Conservation (phyloP, 768 basidiomycete genomes). For the Podaxis carcinomalis region DNA sequence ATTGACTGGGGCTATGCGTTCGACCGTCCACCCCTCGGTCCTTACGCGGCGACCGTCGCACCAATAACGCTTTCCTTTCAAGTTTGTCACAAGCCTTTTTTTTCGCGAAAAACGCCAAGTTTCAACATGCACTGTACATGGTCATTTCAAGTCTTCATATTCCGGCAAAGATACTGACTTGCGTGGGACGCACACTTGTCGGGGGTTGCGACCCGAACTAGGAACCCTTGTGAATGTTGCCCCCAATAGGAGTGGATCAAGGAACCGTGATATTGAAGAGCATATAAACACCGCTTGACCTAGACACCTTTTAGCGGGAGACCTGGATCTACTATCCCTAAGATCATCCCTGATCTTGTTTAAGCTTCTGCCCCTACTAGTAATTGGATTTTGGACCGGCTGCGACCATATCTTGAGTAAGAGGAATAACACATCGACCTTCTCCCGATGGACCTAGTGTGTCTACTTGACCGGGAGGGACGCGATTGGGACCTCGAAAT, state of each 20-base stretch:
- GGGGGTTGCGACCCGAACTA: no score
- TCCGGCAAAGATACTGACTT: no score
- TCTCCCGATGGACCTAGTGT: conserved; percentile 56
- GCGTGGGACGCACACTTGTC: no score
- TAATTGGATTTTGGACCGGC: conserved; percentile 49
- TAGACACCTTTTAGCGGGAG: conserved; percentile 28
- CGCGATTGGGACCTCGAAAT: conserved; percentile 54
- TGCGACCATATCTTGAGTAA: conserved; percentile 66
- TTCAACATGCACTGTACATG: no score
- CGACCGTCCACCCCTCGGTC: conserved; percentile 79
- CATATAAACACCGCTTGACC: conserved; percentile 6
- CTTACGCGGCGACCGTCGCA: conserved; percentile 85
- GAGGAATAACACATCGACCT: conserved; percentile 65
- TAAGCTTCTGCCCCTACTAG: conserved; percentile 58
- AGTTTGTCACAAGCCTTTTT: conserved; percentile 6
- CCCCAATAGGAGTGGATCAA: no score
- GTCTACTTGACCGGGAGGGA: conserved; percentile 18
- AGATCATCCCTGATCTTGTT: conserved; percentile 78
- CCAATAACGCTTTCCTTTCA: conserved; percentile 42
- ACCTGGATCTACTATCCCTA: conserved; percentile 78
- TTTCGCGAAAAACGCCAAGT: no score
- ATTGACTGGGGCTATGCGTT: conserved; percentile 99
- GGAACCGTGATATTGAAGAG: neutral
- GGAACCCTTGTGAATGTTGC: no score
- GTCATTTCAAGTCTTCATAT: no score